phyloP scores from a whole-genome alignment of 2,329 filamentous ascomycete species.

The Aspergillus quadricinctus region DNA sequence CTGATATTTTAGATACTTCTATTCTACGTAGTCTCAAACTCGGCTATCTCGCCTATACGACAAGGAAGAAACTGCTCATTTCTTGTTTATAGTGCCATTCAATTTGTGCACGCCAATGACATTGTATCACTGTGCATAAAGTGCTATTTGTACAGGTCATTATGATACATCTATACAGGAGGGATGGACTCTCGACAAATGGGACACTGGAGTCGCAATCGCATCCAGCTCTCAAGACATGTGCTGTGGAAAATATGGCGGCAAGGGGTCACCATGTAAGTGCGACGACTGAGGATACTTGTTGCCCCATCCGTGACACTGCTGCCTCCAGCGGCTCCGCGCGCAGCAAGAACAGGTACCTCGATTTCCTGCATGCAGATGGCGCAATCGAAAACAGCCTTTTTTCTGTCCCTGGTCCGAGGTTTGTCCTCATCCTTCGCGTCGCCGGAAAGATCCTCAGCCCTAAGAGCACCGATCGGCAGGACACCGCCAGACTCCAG shows the following conservation, averaged over 20 bases:
- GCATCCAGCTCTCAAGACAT: constrained; percentile 95
- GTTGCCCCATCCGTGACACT: constrained; percentile 44
- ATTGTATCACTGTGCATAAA: not conserved
- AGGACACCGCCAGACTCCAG: constrained; percentile 70
- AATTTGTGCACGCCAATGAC: not conserved
- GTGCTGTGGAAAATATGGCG: constrained; percentile 90
- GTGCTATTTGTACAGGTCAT: not conserved
- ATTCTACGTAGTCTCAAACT: not conserved
- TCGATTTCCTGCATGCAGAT: constrained; percentile 92
- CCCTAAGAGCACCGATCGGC: constrained; percentile 68
- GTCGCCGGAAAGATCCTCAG: constrained; percentile 36
- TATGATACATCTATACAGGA: constrained; percentile 56
- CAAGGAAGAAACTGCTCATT: not conserved
- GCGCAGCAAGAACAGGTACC: constrained; percentile 66
- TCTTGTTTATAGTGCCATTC: not conserved
- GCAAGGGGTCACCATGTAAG: constrained; percentile 97
- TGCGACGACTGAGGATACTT: constrained; percentile 70
- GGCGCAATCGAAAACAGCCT: constrained; percentile 75
- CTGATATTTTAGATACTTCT: not conserved
- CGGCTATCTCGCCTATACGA: not conserved
- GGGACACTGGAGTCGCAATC: constrained; percentile 85
- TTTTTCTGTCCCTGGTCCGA: constrained; percentile 46
- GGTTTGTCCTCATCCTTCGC: constrained; percentile 42
- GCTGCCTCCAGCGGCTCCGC: constrained; percentile 47
- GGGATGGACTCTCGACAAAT: constrained; percentile 90